phyloP scores from a whole-genome alignment of 371 early-diverging fungal species.

The Syncephalastrum monosporum region DNA sequence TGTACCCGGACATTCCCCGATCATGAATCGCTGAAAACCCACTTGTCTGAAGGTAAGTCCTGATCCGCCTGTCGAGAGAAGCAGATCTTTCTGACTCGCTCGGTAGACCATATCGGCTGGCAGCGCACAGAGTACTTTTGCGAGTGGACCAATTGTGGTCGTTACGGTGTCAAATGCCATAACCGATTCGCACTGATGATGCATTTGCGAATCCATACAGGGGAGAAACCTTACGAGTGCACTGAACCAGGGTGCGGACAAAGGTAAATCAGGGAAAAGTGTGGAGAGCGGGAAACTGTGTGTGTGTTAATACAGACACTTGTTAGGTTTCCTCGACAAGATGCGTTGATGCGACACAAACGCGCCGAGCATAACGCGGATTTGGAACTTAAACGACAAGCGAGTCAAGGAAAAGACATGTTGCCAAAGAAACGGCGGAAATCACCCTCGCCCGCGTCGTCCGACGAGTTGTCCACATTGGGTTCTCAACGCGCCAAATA shows the following conservation, averaged over 20 bases:
- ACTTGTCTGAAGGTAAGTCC: conserved; percentile 49
- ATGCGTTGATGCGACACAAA: conserved; percentile 38
- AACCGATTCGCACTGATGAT: conserved; percentile 66
- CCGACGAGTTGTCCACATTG: too few relatives aligned
- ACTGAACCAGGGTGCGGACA: conserved; percentile 31
- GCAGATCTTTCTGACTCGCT: neutral
- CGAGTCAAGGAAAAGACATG: too few relatives aligned
- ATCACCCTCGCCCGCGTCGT: neutral
- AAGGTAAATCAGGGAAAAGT: conserved; percentile 20
- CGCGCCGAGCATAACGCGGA: conserved; percentile 19
- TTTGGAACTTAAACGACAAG: neutral
- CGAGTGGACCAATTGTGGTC: conserved; percentile 59
- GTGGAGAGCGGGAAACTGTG: too few relatives aligned
- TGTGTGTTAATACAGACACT: too few relatives aligned
- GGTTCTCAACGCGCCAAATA: conserved; percentile 26
- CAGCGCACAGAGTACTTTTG: conserved; percentile 60
- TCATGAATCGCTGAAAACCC: conserved; percentile 42
- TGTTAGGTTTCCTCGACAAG: conserved; percentile 40
- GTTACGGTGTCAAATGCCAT: conserved; percentile 55
- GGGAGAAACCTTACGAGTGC: conserved; percentile 67
- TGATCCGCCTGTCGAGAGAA: neutral
- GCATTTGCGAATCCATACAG: conserved; percentile 67
- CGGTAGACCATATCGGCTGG: conserved; percentile 60
- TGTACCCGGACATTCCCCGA: conserved; percentile 41
- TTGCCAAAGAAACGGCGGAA: neutral